phyloP scores from a whole-genome alignment of 2,329 filamentous ascomycete genomes.

The Penicillium decumbens region DNA sequence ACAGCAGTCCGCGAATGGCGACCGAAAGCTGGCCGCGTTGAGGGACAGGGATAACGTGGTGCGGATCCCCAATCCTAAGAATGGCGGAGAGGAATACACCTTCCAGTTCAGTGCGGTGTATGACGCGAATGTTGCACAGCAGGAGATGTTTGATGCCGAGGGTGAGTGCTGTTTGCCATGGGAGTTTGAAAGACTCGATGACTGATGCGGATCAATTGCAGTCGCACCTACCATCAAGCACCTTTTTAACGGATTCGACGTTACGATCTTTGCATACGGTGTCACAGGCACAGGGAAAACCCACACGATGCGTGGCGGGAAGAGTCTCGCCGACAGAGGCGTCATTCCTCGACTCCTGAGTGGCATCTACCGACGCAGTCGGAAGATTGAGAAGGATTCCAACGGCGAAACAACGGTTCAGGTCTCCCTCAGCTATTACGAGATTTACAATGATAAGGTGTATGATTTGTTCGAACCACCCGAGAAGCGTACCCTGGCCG shows the following conservation, averaged over 20 bases:
- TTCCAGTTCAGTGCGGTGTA: slow-evolving; percentile 96
- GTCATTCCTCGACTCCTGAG: slow-evolving; percentile 83
- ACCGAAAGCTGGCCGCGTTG: slow-evolving; percentile 27
- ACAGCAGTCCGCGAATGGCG: slow-evolving; percentile 20
- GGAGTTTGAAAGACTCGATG: background rate
- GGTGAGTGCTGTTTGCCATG: slow-evolving; percentile 51
- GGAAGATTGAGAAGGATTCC: slow-evolving; percentile 79
- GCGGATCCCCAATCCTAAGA: slow-evolving; percentile 90
- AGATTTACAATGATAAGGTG: slow-evolving; percentile 96
- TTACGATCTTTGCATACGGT: slow-evolving; percentile 88
- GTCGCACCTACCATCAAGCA: slow-evolving; percentile 87
- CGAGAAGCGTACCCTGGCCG: slow-evolving; percentile 77
- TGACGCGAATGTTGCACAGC: slow-evolving; percentile 72
- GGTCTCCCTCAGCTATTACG: slow-evolving; percentile 83
- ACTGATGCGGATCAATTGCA: slow-evolving; percentile 37
- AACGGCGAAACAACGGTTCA: slow-evolving; percentile 64
- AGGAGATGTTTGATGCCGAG: slow-evolving; percentile 83
- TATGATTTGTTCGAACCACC: slow-evolving; percentile 83
- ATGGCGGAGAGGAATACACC: slow-evolving; percentile 81
- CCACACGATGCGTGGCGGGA: slow-evolving; percentile 89
- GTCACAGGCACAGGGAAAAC: slow-evolving; percentile 93
- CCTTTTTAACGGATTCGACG: slow-evolving; percentile 76
- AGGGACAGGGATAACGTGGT: slow-evolving; percentile 63
- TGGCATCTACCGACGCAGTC: slow-evolving; percentile 75
- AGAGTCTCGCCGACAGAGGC: slow-evolving; percentile 78